Conservation (phyloP, 768 basidiomycete species). For the Trametes maxima region DNA sequence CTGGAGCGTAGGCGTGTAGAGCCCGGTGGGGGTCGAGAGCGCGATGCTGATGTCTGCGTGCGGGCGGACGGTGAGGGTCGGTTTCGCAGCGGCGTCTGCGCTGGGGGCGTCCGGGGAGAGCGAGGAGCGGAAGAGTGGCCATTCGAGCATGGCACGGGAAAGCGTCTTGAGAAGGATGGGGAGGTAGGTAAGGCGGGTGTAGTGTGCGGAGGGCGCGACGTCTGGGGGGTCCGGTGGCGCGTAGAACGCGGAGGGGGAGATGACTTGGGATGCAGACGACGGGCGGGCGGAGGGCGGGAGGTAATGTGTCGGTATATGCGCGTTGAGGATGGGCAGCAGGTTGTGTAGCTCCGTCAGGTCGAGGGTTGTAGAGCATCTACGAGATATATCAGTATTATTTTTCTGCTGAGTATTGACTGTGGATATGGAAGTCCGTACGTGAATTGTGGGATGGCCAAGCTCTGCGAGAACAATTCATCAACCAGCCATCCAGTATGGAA, state of each 20-base stretch:
- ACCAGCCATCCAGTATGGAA: not conserved
- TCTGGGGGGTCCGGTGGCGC: slow-evolving; percentile 42
- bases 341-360: slow-evolving; percentile 73
- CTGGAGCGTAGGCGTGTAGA: slow-evolving; percentile 78
- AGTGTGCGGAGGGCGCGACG: slow-evolving; percentile 57
- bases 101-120: slow-evolving; percentile 48
- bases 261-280: slow-evolving; percentile 36
- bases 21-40: slow-evolving; percentile 77
- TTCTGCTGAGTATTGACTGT: not conserved
- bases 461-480: slow-evolving; percentile 44
- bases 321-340: slow-evolving; percentile 63
- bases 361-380: slow-evolving; percentile 71
- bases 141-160: slow-evolving; percentile 75
- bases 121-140: slow-evolving; percentile 82
- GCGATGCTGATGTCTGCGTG: slow-evolving; percentile 76
- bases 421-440: slow-evolving; percentile 46
- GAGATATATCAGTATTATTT: slow-evolving; percentile 1
- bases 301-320: slow-evolving; percentile 65
- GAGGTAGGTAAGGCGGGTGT: slow-evolving; percentile 73
- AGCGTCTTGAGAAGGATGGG: slow-evolving; percentile 85
- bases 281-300: slow-evolving; percentile 46
- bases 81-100: slow-evolving; percentile 42
- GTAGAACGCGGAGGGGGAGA: slow-evolving; percentile 45
- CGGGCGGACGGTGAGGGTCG: slow-evolving; percentile 71
- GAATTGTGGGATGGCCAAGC: slow-evolving; percentile 85